Evolutionary conservation across 257 asterid species (phyloP).

Genomic region (Penstemon newberryi): DNA sequence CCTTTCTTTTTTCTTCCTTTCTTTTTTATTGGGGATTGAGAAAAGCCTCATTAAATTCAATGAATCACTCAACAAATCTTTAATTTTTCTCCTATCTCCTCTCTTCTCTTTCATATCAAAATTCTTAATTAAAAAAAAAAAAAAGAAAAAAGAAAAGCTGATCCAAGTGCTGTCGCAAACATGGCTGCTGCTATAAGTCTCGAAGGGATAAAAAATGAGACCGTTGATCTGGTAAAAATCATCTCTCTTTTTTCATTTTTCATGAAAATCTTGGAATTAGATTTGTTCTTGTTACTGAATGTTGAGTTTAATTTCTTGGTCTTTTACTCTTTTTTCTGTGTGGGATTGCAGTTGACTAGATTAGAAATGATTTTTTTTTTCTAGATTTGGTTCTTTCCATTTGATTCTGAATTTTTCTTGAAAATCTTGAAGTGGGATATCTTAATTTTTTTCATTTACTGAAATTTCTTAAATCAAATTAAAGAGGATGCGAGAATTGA

Average conservation of each 20-base stretch:
- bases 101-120: not conserved
- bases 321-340: not conserved
- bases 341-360: conserved; percentile 20
- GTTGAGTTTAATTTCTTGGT: not conserved
- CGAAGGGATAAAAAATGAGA: conserved; percentile 78
- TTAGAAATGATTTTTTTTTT: not conserved
- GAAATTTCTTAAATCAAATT: too few relatives aligned
- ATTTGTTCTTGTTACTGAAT: conserved; percentile 16
- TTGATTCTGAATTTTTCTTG: not conserved
- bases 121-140: not conserved
- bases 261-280: not conserved
- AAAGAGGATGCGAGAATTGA: not conserved
- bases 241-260: not conserved
- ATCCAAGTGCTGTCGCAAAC: conserved; percentile 10
- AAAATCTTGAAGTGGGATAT: too few relatives aligned
- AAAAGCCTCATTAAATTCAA: conserved; percentile 30
- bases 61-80: conserved; percentile 21
- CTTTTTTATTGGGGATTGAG: conserved; percentile 31
- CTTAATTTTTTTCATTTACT: too few relatives aligned
- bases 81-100: not conserved
- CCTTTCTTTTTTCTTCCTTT: conserved; percentile 7
- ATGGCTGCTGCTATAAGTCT: conserved; percentile 57
- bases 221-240: conserved; percentile 63
- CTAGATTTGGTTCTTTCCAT: not conserved
- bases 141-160: conserved; percentile 6